phyloP scores from a whole-genome alignment of 1,284 basidiomycete genomes.

The Heterobasidion annosum region DNA sequence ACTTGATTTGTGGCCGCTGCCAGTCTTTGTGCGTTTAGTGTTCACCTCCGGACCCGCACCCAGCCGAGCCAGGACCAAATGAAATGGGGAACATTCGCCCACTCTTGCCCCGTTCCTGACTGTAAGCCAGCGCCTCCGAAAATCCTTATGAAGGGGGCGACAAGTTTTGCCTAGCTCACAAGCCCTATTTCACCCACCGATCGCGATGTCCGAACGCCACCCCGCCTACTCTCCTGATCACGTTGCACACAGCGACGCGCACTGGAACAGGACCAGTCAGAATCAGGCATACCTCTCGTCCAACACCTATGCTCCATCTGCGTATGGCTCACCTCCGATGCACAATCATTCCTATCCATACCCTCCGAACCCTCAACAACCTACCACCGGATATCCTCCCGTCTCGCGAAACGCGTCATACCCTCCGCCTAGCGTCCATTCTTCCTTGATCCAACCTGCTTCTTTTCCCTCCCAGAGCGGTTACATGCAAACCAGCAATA shows the following conservation, averaged over 20 bases:
- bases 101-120: conserved; percentile 10
- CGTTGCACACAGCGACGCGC: conserved; percentile 15
- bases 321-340: conserved; percentile 17
- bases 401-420: conserved; percentile 6
- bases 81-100: conserved; percentile 1
- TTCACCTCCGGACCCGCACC: conserved; percentile 8
- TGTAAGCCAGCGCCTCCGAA: conserved; percentile 9
- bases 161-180: conserved; percentile 14
- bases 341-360: conserved; percentile 16
- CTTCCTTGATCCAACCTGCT: conserved; percentile 8
- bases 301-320: conserved; percentile 17
- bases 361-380: conserved; percentile 12
- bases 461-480: conserved; percentile 11
- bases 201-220: conserved; percentile 24
- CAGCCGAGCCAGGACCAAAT: background rate
- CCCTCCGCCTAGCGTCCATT: conserved; percentile 1
- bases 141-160: conserved; percentile 21
- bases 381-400: conserved; percentile 8
- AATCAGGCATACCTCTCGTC: conserved; percentile 19
- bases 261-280: conserved; percentile 18
- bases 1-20: conserved; percentile 11
- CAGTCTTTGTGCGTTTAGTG: background rate
- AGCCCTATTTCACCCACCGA: conserved; percentile 4
- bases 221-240: conserved; percentile 14
- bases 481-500: background rate